Conservation (phyloP, 805 yeast species). For the Kuraishia capsulata region DNA sequence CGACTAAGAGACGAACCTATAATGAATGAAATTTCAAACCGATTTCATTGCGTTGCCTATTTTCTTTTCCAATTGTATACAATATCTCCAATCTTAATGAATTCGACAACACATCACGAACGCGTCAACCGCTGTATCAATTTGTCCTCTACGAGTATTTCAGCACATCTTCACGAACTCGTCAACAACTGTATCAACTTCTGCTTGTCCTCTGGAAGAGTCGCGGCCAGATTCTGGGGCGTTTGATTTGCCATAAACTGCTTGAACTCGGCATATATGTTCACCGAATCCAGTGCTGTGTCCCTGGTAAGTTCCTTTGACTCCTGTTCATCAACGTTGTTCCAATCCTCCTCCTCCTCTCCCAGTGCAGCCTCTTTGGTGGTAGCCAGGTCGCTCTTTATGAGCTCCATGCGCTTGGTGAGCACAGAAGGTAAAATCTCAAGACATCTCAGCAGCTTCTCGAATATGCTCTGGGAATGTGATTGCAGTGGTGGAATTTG, state of each 20-base stretch:
- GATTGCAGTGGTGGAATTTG: conserved; percentile 19
- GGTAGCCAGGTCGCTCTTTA: conserved; percentile 27
- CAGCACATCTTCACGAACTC: neutral
- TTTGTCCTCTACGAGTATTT: too few relatives aligned
- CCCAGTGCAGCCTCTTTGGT: conserved; percentile 17
- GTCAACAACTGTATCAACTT: conserved; percentile 8
- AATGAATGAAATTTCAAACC: too few relatives aligned
- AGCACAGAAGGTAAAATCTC: conserved; percentile 40
- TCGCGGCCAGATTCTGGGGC: conserved; percentile 7
- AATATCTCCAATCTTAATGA: too few relatives aligned
- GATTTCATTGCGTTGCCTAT: too few relatives aligned
- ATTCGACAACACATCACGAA: too few relatives aligned
- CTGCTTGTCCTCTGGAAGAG: conserved; percentile 10
- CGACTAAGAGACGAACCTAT: neutral
- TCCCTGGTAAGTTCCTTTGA: conserved; percentile 21
- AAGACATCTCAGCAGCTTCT: conserved; percentile 29
- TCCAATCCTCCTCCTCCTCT: conserved; percentile 17
- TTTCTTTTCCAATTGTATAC: too few relatives aligned
- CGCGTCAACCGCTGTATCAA: too few relatives aligned
- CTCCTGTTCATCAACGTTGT: conserved; percentile 15
- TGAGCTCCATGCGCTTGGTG: conserved; percentile 33
- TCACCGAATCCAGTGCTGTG: conserved; percentile 19
- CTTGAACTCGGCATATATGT: conserved; percentile 22
- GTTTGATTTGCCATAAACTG: conserved; percentile 9
- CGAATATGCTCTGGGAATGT: conserved; percentile 14